Percentiles rank a stretch among this genome's conserved stretches.
Evolutionary conservation across 306 rosid genomes (phyloP).

Genomic region (Coriaria nepalensis): DNA sequence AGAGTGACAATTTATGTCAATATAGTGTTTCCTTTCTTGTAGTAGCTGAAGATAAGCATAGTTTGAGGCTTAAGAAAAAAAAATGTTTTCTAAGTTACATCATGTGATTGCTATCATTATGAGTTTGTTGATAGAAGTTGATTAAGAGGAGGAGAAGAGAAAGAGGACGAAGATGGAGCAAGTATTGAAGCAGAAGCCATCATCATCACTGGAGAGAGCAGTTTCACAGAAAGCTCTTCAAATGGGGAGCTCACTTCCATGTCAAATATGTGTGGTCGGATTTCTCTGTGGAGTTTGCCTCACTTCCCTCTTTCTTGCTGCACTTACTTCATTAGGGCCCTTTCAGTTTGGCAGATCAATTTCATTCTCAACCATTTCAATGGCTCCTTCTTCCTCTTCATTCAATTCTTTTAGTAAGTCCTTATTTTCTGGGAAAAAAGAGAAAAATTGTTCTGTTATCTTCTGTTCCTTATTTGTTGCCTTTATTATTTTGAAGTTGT

Average conservation of each 20-base stretch:
- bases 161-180: constrained; percentile 29
- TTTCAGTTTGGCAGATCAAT: constrained; percentile 35
- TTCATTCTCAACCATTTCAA: constrained; percentile 36
- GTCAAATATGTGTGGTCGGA: constrained; percentile 85
- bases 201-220: constrained; percentile 43
- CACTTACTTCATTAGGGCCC: constrained; percentile 59
- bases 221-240: constrained; percentile 78
- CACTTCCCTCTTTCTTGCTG: constrained; percentile 56
- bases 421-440: not conserved
- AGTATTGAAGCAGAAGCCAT: constrained; percentile 26
- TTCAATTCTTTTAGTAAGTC: constrained; percentile 37
- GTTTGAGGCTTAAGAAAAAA: constrained; percentile 5
- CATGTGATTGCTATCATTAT: constrained; percentile 26
- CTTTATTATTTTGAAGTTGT: not conserved
- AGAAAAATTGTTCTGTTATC: not conserved
- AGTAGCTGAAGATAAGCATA: constrained; percentile 20
- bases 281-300: constrained; percentile 79
- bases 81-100: constrained; percentile 4
- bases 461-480: not conserved
- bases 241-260: constrained; percentile 67
- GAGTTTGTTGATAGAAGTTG: constrained; percentile 19
- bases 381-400: constrained; percentile 30
- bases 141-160: constrained; percentile 1
- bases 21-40: constrained; percentile 6
- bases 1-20: constrained; percentile 17